Conservation (phyloP, 192 early-diverging fungal species). For the Gigaspora rosea region DNA sequence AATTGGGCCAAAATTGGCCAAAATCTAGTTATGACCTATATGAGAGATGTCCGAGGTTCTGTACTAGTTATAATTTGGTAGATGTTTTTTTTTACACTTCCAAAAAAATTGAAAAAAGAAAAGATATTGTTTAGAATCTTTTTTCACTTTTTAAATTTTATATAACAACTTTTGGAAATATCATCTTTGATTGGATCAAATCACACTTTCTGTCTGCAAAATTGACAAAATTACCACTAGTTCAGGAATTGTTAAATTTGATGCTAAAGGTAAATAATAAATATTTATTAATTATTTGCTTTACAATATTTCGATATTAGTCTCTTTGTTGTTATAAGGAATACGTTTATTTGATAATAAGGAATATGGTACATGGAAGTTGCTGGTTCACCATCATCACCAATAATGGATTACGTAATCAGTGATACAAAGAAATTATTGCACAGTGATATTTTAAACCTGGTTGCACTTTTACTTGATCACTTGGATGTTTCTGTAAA, state of each 20-base stretch:
- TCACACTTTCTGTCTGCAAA: conserved; percentile 25
- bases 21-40: too few relatives aligned
- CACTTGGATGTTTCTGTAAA: conserved; percentile 3
- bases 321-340: not conserved
- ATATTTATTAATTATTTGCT: not conserved
- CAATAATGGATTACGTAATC: conserved; percentile 1
- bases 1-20: too few relatives aligned
- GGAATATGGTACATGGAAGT: conserved; percentile 25
- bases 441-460: conserved; percentile 24
- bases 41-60: too few relatives aligned
- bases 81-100: conserved; percentile 12
- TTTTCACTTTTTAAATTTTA: conserved; percentile 35
- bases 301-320: not conserved
- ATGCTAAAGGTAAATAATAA: conserved; percentile 22
- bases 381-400: not conserved
- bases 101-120: conserved; percentile 31
- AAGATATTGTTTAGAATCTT: conserved; percentile 30
- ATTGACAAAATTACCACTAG: conserved; percentile 31
- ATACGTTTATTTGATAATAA: not conserved
- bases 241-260: conserved; percentile 24
- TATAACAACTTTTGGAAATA: conserved; percentile 30
- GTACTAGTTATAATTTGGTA: conserved; percentile 28
- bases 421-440: conserved; percentile 19
- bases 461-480: conserved; percentile 7
- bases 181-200: conserved; percentile 32